Percentiles rank a stretch among this genome's conserved stretches.
These are phyloP conservation scores for Spiromastix sp. DNA, from an alignment of 2,329 filamentous ascomycete genomes.

Conservation along the genomic window DNA sequence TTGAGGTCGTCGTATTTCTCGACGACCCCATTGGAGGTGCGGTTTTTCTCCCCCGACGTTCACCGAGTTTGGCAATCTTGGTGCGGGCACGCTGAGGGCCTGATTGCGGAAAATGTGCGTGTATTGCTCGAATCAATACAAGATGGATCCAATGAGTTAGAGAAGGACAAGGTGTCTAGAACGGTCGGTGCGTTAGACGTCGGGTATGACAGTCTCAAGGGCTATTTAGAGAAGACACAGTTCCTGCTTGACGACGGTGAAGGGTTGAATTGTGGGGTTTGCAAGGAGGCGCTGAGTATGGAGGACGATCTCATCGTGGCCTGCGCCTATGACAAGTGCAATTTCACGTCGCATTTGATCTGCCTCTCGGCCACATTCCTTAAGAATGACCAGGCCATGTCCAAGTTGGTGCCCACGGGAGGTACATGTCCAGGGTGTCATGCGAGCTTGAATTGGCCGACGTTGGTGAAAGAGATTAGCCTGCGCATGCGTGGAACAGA, in stretches of 20 bases:
- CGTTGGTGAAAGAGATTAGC: slow-evolving; percentile 74
- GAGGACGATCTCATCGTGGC: slow-evolving; percentile 36
- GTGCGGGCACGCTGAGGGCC: slow-evolving; percentile 39
- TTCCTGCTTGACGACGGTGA: slow-evolving; percentile 30
- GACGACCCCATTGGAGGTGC: slow-evolving; percentile 70
- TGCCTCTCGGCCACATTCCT: slow-evolving; percentile 47
- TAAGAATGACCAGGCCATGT: slow-evolving; percentile 24
- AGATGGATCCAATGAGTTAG: slow-evolving; percentile 9
- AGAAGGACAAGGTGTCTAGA: slow-evolving; percentile 5
- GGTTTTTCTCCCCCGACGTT: slow-evolving; percentile 66
- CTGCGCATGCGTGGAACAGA: slow-evolving; percentile 60
- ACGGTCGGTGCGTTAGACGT: slow-evolving; percentile 5
- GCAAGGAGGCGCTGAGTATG: slow-evolving; percentile 29
- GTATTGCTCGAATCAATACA: slow-evolving; percentile 43
- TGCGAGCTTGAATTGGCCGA: slow-evolving; percentile 54
- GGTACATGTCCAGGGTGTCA: slow-evolving; percentile 65
- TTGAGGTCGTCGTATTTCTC: slow-evolving; percentile 69
- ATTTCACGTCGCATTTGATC: slow-evolving; percentile 41
- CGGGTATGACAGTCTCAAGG: slow-evolving; percentile 33
- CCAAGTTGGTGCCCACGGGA: slow-evolving; percentile 51
- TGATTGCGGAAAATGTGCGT: slow-evolving; percentile 39
- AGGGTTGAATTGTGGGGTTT: slow-evolving; percentile 39
- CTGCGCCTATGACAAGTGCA: slow-evolving; percentile 42
- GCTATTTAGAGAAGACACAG: slow-evolving; percentile 42
- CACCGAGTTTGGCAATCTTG: slow-evolving; percentile 57